phyloP scores from a whole-genome alignment of 306 rosid species.

The Vicia sativa region DNA sequence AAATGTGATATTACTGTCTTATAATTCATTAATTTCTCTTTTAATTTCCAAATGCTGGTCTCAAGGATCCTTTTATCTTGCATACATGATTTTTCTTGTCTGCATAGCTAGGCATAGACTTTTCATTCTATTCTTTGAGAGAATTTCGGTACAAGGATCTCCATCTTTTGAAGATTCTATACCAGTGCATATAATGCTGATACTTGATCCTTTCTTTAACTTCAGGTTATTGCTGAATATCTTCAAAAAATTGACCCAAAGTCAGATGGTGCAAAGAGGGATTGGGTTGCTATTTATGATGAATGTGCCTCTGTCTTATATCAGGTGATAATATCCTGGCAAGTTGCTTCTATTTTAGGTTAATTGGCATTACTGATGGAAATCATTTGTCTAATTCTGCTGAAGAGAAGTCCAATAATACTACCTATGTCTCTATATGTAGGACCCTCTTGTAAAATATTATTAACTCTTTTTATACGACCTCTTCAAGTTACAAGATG shows the following conservation, averaged over 20 bases:
- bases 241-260: slow-evolving; percentile 97
- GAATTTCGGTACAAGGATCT: slow-evolving; percentile 18
- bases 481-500: neutral
- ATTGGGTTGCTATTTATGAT: slow-evolving; percentile 99
- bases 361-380: slow-evolving; percentile 26
- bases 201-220: slow-evolving; percentile 33
- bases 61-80: slow-evolving; percentile 9
- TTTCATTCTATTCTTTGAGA: slow-evolving; percentile 28
- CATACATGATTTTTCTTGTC: slow-evolving; percentile 8
- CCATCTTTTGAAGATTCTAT: slow-evolving; percentile 27
- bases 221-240: slow-evolving; percentile 95
- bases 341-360: slow-evolving; percentile 30
- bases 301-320: slow-evolving; percentile 95
- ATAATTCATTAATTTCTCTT: slow-evolving; percentile 16
- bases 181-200: slow-evolving; percentile 11
- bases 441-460: neutral
- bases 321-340: slow-evolving; percentile 58
- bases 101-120: slow-evolving; percentile 6
- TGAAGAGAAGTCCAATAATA: slow-evolving; percentile 6
- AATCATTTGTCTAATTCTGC: slow-evolving; percentile 13
- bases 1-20: slow-evolving; percentile 25
- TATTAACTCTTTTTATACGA: neutral
- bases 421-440: neutral
- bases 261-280: slow-evolving; percentile 99
- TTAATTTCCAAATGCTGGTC: slow-evolving; percentile 8